Percentiles rank a stretch among this genome's conserved stretches.
Conservation (phyloP, 805 yeast genomes). For the Zygoascus ofunaensis region DNA sequence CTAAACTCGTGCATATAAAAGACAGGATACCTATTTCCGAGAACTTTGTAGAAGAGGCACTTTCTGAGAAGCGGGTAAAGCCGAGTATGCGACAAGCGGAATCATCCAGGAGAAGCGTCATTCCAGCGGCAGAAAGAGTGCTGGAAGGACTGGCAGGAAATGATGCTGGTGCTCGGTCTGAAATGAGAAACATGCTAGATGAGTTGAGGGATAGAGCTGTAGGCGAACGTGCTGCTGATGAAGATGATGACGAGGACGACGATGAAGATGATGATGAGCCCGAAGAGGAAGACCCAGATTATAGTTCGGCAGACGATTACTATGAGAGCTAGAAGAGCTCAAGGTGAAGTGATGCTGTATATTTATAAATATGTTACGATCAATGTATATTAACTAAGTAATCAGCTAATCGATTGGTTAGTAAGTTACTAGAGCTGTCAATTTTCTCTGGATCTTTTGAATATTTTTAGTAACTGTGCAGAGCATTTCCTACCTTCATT, state of each 20-base stretch:
- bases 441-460: too few species aligned
- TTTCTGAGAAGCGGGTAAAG: conserved; percentile 3
- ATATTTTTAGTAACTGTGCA: too few species aligned
- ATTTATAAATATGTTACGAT: too few species aligned
- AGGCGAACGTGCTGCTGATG: conserved; percentile 24
- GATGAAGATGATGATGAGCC: conserved; percentile 9
- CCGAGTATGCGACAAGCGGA: too few species aligned
- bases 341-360: too few species aligned
- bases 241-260: conserved; percentile 18
- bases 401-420: too few species aligned
- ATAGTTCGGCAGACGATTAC: not conserved
- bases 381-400: too few species aligned
- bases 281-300: conserved; percentile 12
- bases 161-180: conserved; percentile 7
- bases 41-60: conserved; percentile 3
- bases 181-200: conserved; percentile 10
- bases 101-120: not conserved
- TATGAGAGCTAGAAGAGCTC: too few species aligned
- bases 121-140: not conserved
- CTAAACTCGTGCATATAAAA: conserved; percentile 55
- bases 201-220: conserved; percentile 20
- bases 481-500: too few species aligned
- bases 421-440: too few species aligned
- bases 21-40: conserved; percentile 31
- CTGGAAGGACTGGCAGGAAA: not conserved